Percentiles rank a stretch among this genome's conserved stretches.
These are phyloP conservation scores for Citrus hindsii DNA, from an alignment of 345 rosid species.

Conservation along the genomic window DNA sequence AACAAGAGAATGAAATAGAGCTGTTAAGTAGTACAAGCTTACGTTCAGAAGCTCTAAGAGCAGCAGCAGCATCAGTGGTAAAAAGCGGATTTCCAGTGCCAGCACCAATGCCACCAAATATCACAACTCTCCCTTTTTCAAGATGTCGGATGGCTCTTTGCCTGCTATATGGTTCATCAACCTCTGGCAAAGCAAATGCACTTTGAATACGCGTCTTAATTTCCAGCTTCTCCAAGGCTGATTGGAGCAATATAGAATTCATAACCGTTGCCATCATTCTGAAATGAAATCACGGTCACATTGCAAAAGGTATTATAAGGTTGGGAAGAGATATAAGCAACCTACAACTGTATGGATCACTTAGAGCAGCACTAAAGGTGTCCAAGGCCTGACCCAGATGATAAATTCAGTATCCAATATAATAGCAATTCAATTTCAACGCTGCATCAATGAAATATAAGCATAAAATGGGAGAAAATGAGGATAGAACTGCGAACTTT, in stretches of 20 bases:
- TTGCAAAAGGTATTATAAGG: neutral
- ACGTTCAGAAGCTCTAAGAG: slow-evolving; percentile 49
- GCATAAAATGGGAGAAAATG: neutral
- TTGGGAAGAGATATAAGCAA: neutral
- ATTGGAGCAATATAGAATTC: slow-evolving; percentile 51
- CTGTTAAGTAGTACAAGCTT: neutral
- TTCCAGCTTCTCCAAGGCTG: slow-evolving; percentile 46
- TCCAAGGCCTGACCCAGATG: neutral
- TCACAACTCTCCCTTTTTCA: slow-evolving; percentile 53
- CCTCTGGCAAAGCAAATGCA: slow-evolving; percentile 35
- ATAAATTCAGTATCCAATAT: neutral
- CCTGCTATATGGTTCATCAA: slow-evolving; percentile 44
- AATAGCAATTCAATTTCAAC: neutral
- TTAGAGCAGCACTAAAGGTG: neutral
- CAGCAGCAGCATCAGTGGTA: slow-evolving; percentile 48
- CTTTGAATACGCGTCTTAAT: slow-evolving; percentile 42
- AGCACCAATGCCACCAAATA: slow-evolving; percentile 49
- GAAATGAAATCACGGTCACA: slow-evolving; percentile 10
- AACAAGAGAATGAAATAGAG: neutral
- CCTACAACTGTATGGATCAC: too few relatives aligned
- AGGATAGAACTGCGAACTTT: neutral
- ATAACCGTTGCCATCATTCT: slow-evolving; percentile 56
- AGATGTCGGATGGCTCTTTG: slow-evolving; percentile 50
- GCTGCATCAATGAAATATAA: neutral
- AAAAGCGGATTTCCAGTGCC: slow-evolving; percentile 44